Evolutionary conservation across 495 filamentous ascomycete genomes (phyloP).

Genomic region (Peziza echinospora): DNA sequence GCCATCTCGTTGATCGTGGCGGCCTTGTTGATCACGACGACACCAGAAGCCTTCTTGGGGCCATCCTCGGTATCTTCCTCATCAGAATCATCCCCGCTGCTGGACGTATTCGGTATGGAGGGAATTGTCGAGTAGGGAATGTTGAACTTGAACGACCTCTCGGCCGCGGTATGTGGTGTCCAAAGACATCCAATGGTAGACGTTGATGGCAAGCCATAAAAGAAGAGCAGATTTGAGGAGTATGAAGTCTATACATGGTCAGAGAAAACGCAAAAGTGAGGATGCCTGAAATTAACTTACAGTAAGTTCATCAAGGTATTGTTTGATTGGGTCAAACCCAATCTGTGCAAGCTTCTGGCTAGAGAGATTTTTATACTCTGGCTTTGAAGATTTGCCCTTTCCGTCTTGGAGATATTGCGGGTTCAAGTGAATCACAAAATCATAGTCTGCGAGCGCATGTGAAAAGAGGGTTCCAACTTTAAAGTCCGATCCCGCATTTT

Average conservation of each 20-base stretch:
- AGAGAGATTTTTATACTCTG: conserved; percentile 57
- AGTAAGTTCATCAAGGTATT: no score
- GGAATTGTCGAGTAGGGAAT: conserved; percentile 16
- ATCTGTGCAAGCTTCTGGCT: conserved; percentile 11
- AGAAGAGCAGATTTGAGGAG: conserved; percentile 29
- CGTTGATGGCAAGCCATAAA: conserved; percentile 29
- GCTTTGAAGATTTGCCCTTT: conserved; percentile 17
- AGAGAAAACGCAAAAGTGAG: no score
- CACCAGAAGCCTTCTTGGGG: conserved; percentile 2
- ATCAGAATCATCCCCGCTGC: not conserved
- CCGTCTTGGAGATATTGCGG: conserved; percentile 24
- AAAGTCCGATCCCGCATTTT: conserved; percentile 33
- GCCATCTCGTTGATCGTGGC: conserved; percentile 66
- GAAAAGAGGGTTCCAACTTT: conserved; percentile 44
- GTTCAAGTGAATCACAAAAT: conserved; percentile 58
- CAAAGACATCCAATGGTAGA: conserved; percentile 41
- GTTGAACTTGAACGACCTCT: conserved; percentile 21
- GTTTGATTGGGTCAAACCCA: conserved; percentile 9
- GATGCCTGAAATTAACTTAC: no score
- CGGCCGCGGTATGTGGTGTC: conserved; percentile 30
- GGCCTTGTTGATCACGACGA: conserved; percentile 39
- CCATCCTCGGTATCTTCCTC: not conserved
- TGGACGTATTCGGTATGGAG: not conserved
- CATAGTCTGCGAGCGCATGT: conserved; percentile 48
- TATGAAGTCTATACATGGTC: no score